A percentile compares a stretch with the other conserved stretches of the same genome.
phyloP scores from a whole-genome alignment of 164 flowering plant genomes.

The Cinnamomum micranthum region DNA sequence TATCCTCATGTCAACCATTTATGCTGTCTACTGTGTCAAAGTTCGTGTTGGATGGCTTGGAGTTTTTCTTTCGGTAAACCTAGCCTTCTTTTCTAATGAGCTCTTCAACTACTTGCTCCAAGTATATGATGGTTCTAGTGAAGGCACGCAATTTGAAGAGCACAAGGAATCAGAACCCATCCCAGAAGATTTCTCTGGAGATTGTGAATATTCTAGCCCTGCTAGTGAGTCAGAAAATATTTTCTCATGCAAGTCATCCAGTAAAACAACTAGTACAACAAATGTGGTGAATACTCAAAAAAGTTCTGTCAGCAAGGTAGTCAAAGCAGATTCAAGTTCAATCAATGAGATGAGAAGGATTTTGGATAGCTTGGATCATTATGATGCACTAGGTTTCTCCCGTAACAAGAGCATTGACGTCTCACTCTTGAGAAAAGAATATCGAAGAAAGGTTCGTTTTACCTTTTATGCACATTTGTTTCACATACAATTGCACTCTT shows the following conservation, averaged over 20 bases:
- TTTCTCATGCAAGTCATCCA: constrained; percentile 61
- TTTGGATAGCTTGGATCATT: constrained; percentile 61
- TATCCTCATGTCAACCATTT: constrained; percentile 71
- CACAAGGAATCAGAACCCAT: constrained; percentile 49
- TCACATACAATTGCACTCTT: background rate
- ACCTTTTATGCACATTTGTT: background rate
- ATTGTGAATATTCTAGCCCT: constrained; percentile 54
- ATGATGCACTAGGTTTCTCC: constrained; percentile 78
- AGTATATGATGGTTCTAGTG: constrained; percentile 68
- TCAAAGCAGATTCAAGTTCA: constrained; percentile 54
- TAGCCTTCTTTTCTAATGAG: constrained; percentile 84
- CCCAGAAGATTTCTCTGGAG: constrained; percentile 54
- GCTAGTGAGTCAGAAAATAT: constrained; percentile 49
- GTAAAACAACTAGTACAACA: constrained; percentile 41
- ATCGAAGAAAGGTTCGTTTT: constrained; percentile 66
- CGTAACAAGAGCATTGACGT: constrained; percentile 67
- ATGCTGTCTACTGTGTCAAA: constrained; percentile 77
- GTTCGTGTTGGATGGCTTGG: constrained; percentile 89
- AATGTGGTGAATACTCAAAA: constrained; percentile 35
- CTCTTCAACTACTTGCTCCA: constrained; percentile 61
- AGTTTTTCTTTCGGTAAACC: constrained; percentile 71
- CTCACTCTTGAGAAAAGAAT: constrained; percentile 66
- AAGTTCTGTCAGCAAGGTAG: constrained; percentile 36
- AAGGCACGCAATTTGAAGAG: constrained; percentile 38
- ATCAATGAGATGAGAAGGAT: constrained; percentile 83